Base-by-base conservation (phyloP, 202 grass and related monocot species). In the Carex sylvatica region DNA sequence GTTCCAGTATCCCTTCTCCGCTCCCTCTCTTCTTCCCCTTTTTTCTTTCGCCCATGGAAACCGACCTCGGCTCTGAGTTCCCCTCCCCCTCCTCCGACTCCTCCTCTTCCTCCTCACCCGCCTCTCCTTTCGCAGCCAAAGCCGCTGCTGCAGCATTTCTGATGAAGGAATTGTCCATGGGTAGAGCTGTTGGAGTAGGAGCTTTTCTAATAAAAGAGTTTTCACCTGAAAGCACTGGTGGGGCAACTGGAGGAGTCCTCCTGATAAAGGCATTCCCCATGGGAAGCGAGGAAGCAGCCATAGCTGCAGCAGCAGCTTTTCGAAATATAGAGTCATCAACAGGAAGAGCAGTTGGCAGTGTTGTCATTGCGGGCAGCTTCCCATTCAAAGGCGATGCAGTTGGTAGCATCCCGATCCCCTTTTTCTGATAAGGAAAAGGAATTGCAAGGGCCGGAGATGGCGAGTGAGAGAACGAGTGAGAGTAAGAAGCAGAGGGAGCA, bases 1-100 rank as follows among this genome's bases (percentile, higher is more conserved):
- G 86, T 67, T 95, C 87, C 81, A 89, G 83, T 36, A 99, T 88
- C 59, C 86, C 95, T 53, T 88, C 88, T 9, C 83, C 95, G 0
- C 64, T 68, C 33, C 49, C 83, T 87, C 87, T 87, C 86, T 82
- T 87, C 72, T 94, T 88, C 69, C 15, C 79, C 61, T 14, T 79
- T 85, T 6, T 61, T 3, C 30, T 81, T 79, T 38, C 66, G 18
- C 89, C 81, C 80, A 86, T 89, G 10, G 82, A 64, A 51, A 84
- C 88, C 63, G 26, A 51, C 84, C 12, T 84, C 78, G 20, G 1
- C 83, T 90, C 61, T 20, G 75, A 31, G 89, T 91, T 81, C 0
- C 92, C 92, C 16, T 89, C 85, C 1, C 73, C 85, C 12, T 44
- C 42, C 6, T 44, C 42, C 6, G 49, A 82, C 4, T 80, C 85